Percentiles rank a stretch among this genome's conserved stretches.
phyloP scores from a whole-genome alignment of 2,329 filamentous ascomycete genomes.

The Septoria linicola region DNA sequence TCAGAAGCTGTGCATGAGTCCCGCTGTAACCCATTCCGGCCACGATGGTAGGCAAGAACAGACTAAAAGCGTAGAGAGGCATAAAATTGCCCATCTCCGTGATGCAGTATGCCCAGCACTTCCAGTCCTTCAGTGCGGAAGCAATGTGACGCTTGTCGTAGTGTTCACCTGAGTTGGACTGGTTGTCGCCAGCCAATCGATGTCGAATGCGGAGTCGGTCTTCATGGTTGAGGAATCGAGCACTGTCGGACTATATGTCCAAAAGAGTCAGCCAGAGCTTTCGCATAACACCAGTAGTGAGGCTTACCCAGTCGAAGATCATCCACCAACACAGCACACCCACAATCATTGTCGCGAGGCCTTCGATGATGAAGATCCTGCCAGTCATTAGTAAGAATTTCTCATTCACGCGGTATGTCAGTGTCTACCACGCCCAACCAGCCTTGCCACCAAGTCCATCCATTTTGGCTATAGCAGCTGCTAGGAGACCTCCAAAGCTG shows the following conservation, averaged over 20 bases:
- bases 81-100: constrained; percentile 65
- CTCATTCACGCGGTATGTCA: too few species aligned
- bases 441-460: constrained; percentile 57
- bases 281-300: neutral
- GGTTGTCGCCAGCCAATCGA: constrained; percentile 27
- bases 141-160: constrained; percentile 27
- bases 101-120: constrained; percentile 67
- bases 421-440: constrained; percentile 37
- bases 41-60: constrained; percentile 70
- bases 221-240: constrained; percentile 56
- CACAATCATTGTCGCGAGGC: constrained; percentile 63
- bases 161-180: constrained; percentile 39
- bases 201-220: constrained; percentile 26
- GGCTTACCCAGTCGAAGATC: constrained; percentile 51
- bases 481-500: constrained; percentile 72
- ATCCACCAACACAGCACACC: constrained; percentile 38
- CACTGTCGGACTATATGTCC: constrained; percentile 49
- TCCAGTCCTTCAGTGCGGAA: constrained; percentile 67
- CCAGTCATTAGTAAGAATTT: constrained; percentile 32
- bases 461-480: constrained; percentile 70
- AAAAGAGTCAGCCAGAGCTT: neutral
- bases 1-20: constrained; percentile 45
- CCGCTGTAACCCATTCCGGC: constrained; percentile 47
- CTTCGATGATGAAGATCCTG: constrained; percentile 60
- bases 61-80: constrained; percentile 33